Evolutionary conservation across 2,329 filamentous ascomycete species (phyloP), one percentile per base, ranked within the genome.

Genomic region (Aspergillus piperis): DNA sequence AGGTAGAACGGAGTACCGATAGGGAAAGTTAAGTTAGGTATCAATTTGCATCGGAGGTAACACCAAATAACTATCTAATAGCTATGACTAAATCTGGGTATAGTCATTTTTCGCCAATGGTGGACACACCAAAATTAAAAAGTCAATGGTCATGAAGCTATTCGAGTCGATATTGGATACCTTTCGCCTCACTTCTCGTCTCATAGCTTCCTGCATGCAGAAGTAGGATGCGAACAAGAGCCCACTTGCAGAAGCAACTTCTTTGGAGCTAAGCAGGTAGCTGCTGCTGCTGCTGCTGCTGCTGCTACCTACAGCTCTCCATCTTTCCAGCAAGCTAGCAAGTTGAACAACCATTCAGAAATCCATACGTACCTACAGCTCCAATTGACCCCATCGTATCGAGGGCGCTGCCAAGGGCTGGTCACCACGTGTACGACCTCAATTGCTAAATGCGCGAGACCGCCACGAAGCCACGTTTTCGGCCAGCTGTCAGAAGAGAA

Each of bases 401-500:
- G 23, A 10, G 23, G 15, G 23, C 47, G 17, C 25, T 19, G 47
- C 53, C 25, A 42, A 27, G 39, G 17, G 11, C 8, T 8, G 39
- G 42, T 55, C 15, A 30, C 53, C 53, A 55, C 53, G 53, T 55
- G 42, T 44, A 30, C 17, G 25, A 39, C 23, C 38, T 44, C 53
- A 32, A 50, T 44, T 15, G 27, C 42, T 19, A 44, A 27, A 8
- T 11, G 42, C 21, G 13, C 25, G 42, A 39, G 21, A 57, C 25
- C n/a, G 27, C 17, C 23, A 57, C 25, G 47, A 36, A 49, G 54
- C 54, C 54, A 57, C 54, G 54, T 57, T 57, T 32, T 57, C 42
- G 30, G 19, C 54, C 38, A 49, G 27, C 19, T 56, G 41, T 56
- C 41, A 38, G 15, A 21, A 41, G 19, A 27, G n/a, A n/a, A 27